These are phyloP conservation scores for Carpinus fangiana DNA, from an alignment of 306 rosid genomes.

Conservation along the genomic window DNA sequence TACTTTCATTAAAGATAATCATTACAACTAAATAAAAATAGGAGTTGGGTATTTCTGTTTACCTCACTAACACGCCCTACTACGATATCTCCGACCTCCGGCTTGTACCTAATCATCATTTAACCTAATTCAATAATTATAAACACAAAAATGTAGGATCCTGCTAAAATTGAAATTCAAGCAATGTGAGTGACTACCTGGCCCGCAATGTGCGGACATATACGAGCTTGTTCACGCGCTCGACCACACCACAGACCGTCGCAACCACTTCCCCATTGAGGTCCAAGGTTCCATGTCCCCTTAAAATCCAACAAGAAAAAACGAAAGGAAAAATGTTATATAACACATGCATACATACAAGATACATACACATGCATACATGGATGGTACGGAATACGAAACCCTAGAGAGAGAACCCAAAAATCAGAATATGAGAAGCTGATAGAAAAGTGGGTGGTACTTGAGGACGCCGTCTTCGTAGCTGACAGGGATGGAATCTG, in stretches of 20 bases:
- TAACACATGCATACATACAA: background rate
- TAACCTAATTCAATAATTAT: background rate
- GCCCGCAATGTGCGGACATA: constrained; percentile 80
- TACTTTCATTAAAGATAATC: background rate
- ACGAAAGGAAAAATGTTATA: background rate
- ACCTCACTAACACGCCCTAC: constrained; percentile 91
- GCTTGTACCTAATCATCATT: constrained; percentile 63
- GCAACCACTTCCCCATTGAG: constrained; percentile 74
- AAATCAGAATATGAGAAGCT: background rate
- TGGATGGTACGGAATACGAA: background rate
- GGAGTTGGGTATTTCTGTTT: constrained; percentile 1
- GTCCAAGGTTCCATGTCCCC: constrained; percentile 91
- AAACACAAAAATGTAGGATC: background rate
- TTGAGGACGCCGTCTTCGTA: constrained; percentile 73
- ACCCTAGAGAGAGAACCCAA: background rate
- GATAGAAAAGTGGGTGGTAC: background rate
- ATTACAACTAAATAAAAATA: background rate
- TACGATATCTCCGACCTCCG: constrained; percentile 90
- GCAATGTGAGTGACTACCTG: constrained; percentile 37
- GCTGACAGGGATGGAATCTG: constrained; percentile 79
- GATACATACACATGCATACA: background rate
- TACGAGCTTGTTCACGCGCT: constrained; percentile 89
- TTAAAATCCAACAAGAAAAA: background rate
- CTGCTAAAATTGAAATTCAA: background rate
- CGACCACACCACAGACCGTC: constrained; percentile 77